These are phyloP conservation scores for Coelastrella sp. DNA, from an alignment of 139 green algal genomes.

Conservation along the genomic window DNA sequence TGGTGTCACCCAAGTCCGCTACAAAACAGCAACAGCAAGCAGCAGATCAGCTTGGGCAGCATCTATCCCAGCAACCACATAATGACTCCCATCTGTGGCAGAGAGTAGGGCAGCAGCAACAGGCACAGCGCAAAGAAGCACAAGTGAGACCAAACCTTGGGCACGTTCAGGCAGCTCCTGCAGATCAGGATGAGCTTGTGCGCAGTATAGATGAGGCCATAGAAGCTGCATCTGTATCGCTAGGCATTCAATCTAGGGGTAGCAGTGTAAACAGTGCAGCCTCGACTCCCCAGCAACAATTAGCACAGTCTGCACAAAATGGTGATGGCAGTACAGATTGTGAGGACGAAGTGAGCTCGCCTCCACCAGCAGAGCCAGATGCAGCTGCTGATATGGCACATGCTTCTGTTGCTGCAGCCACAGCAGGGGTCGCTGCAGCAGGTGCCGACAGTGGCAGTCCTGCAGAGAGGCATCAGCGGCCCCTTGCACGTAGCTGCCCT, in stretches of 20 bases:
- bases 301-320: background rate
- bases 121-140: no score
- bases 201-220: background rate
- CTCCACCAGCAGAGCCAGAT: background rate
- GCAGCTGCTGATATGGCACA: background rate
- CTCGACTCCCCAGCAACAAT: background rate
- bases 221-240: background rate
- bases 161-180: background rate
- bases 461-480: background rate
- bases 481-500: background rate
- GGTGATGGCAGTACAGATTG: no score
- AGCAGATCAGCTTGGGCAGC: background rate
- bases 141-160: background rate
- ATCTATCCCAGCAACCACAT: no score
- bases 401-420: background rate
- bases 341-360: background rate
- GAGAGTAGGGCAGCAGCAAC: no score
- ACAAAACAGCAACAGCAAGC: constrained; percentile 3
- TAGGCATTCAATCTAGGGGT: background rate
- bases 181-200: background rate
- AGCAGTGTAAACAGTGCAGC: background rate
- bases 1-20: constrained; percentile 16
- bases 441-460: background rate
- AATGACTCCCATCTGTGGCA: no score
- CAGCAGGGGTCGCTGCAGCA: background rate